Conservation (phyloP, 768 basidiomycete genomes). For the Tricholoma hemisulphureum region DNA sequence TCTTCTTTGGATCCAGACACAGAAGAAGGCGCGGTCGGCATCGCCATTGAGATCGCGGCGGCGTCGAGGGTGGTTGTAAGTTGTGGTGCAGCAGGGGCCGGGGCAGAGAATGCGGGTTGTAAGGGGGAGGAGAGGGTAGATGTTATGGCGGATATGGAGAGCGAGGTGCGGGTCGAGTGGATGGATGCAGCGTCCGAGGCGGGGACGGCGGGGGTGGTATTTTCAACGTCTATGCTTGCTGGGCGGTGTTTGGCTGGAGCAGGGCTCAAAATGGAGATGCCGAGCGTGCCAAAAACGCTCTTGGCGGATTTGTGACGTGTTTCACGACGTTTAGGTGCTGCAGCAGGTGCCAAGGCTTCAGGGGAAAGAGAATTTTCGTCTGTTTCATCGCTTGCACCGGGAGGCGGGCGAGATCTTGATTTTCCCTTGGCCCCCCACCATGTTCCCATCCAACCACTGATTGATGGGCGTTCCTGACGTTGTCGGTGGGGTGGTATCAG, state of each 20-base stretch:
- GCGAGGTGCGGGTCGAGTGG: constrained; percentile 27
- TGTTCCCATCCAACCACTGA: constrained; percentile 78
- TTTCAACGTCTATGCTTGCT: constrained; percentile 5
- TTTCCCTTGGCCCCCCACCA: constrained; percentile 61
- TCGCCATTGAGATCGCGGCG: constrained; percentile 12
- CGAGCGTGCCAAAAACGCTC: constrained; percentile 72
- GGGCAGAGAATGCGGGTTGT: constrained; percentile 34
- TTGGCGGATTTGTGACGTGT: constrained; percentile 47
- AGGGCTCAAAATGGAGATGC: constrained; percentile 66
- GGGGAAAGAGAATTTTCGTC: constrained; percentile 17
- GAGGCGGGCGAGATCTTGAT: constrained; percentile 21
- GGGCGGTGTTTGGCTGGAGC: constrained; percentile 25
- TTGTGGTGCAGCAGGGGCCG: constrained; percentile 42
- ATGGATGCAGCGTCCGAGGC: constrained; percentile 37
- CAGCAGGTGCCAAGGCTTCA: constrained; percentile 7
- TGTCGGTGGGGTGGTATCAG: constrained; percentile 16
- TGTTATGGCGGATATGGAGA: constrained; percentile 19
- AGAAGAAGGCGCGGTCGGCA: constrained; percentile 16
- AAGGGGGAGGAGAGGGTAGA: constrained; percentile 41
- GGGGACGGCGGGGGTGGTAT: constrained; percentile 3
- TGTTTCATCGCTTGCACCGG: constrained; percentile 17
- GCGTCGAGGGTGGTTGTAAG: constrained; percentile 42
- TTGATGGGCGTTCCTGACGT: constrained; percentile 48
- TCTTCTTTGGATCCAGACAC: constrained; percentile 18
- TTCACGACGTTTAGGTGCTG: constrained; percentile 12